Evolutionary conservation across 2,329 filamentous ascomycete species (phyloP).

Genomic region (Talaromyces sp.): DNA sequence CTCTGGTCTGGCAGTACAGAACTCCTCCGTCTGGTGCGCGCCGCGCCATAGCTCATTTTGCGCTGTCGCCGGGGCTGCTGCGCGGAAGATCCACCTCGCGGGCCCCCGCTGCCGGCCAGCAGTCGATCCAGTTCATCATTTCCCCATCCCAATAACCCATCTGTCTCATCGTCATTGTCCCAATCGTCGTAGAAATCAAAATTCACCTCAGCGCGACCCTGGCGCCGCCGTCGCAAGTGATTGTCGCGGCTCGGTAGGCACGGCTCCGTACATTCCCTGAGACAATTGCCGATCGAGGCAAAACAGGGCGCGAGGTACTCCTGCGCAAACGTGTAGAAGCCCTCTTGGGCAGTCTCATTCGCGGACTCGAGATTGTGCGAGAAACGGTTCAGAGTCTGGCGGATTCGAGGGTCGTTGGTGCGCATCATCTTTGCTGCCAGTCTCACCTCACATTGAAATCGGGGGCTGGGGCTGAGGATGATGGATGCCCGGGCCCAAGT

Average conservation of each 20-base stretch:
- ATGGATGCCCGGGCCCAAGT: not conserved
- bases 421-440: constrained; percentile 50
- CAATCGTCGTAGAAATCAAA: constrained; percentile 99
- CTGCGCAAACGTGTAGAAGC: constrained; percentile 84
- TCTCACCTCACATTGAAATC: not conserved
- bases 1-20: constrained; percentile 50
- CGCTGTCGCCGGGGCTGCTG: constrained; percentile 67
- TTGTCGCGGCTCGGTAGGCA: constrained; percentile 68
- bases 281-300: constrained; percentile 57
- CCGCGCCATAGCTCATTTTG: constrained; percentile 87
- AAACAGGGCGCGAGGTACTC: constrained; percentile 81
- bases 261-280: constrained; percentile 65
- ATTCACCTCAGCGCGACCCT: constrained; percentile 67
- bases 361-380: constrained; percentile 84
- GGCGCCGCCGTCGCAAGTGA: constrained; percentile 62
- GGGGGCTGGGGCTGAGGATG: not conserved
- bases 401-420: constrained; percentile 73
- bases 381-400: constrained; percentile 89
- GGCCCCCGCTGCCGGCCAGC: constrained; percentile 59
- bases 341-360: constrained; percentile 85
- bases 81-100: constrained; percentile 31
- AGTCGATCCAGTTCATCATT: constrained; percentile 82
- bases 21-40: constrained; percentile 56
- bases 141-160: constrained; percentile 68
- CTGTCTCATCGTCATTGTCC: constrained; percentile 61